These are phyloP conservation scores for Talaromyces sp. DNA, from an alignment of 2,329 filamentous ascomycete species.

Conservation along the genomic window DNA sequence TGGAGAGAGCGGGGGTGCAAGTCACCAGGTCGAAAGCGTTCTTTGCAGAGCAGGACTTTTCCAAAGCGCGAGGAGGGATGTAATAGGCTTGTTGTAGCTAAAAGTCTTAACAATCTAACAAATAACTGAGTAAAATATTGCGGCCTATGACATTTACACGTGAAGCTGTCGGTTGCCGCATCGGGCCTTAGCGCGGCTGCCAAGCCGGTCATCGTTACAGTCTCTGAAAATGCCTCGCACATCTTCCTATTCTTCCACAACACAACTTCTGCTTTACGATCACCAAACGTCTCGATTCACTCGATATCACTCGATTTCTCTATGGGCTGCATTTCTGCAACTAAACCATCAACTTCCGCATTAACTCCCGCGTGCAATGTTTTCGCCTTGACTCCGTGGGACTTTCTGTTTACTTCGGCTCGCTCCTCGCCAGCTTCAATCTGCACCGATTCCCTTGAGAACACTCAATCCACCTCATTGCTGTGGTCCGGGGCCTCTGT, in stretches of 20 bases:
- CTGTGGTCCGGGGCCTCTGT: constrained; percentile 26
- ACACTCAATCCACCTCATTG: constrained; percentile 17
- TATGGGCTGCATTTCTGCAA: constrained; percentile 36
- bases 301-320: constrained; percentile 25
- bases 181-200: constrained; percentile 10
- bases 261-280: neutral
- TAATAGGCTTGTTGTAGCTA: neutral
- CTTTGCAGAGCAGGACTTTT: constrained; percentile 33
- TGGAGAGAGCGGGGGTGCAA: constrained; percentile 48
- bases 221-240: neutral
- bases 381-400: constrained; percentile 14
- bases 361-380: constrained; percentile 6
- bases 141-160: constrained; percentile 15
- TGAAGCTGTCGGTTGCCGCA: constrained; percentile 8
- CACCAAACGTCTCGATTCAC: neutral
- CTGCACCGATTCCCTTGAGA: neutral
- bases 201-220: constrained; percentile 1
- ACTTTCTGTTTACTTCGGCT: constrained; percentile 1
- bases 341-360: constrained; percentile 20
- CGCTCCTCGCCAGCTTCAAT: neutral
- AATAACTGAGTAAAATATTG: no score
- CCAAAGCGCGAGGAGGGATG: constrained; percentile 11
- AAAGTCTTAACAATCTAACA: neutral
- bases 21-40: constrained; percentile 47
- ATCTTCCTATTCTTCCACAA: neutral